These are phyloP conservation scores for Colletotrichum filicis DNA, from an alignment of 2,329 filamentous ascomycete species.

Conservation along the genomic window DNA sequence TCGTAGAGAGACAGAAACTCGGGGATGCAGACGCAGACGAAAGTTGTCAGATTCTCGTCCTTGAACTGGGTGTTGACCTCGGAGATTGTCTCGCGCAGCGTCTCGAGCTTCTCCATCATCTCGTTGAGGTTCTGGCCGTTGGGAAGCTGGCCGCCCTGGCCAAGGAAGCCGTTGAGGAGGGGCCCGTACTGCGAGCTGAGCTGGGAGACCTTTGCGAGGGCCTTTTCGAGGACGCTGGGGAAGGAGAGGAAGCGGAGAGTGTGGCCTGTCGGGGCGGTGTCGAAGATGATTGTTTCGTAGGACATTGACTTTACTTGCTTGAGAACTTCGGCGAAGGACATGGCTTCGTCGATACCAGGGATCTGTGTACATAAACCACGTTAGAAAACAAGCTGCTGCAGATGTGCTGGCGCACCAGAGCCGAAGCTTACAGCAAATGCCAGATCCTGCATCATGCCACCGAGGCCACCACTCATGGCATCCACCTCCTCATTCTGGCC, in stretches of 20 bases:
- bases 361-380: constrained; percentile 69
- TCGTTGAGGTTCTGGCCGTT: constrained; percentile 95
- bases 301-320: constrained; percentile 99
- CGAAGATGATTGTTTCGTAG: constrained; percentile 99
- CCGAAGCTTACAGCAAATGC: constrained; percentile 82
- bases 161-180: constrained; percentile 93
- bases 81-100: constrained; percentile 88
- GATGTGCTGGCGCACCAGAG: not conserved
- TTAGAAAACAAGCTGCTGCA: not conserved
- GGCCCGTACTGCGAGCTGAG: constrained; percentile 95
- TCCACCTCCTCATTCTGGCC: constrained; percentile 75
- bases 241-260: constrained; percentile 99
- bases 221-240: constrained; percentile 97
- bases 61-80: constrained; percentile 99
- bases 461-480: constrained; percentile 79
- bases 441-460: constrained; percentile 98
- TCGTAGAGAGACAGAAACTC: constrained; percentile 98
- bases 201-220: constrained; percentile 95
- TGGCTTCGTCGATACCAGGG: constrained; percentile 97
- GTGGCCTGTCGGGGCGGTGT: constrained; percentile 97
- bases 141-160: constrained; percentile 78
- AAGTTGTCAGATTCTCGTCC: constrained; percentile 93
- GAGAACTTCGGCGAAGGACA: constrained; percentile 99
- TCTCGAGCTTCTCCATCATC: constrained; percentile 94
- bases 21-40: constrained; percentile 97